Percentiles rank a stretch among this genome's conserved stretches.
Evolutionary conservation across 2,329 filamentous ascomycete genomes (phyloP).

Genomic region (Sporothrix protearum): DNA sequence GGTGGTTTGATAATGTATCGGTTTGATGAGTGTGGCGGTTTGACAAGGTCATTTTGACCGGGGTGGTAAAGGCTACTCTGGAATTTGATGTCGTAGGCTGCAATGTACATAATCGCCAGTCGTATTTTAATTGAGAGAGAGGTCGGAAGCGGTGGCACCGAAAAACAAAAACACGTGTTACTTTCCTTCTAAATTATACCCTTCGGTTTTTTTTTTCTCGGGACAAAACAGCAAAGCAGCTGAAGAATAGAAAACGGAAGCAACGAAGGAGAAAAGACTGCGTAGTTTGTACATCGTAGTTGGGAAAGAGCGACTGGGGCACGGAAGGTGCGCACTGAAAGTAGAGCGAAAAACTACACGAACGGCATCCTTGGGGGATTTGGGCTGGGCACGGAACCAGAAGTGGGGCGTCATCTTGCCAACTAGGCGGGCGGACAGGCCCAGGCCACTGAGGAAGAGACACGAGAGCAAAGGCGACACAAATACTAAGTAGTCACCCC

Average conservation of each 20-base stretch:
- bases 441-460: neutral
- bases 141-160: neutral
- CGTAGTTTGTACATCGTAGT: too few relatives aligned
- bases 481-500: neutral
- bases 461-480: neutral
- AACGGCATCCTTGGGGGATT: conserved; percentile 11
- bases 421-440: neutral
- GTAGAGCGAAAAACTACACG: neutral
- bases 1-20: conserved; percentile 12
- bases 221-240: neutral
- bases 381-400: conserved; percentile 22
- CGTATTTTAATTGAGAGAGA: neutral
- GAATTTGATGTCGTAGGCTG: neutral
- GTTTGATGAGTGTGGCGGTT: conserved; percentile 19
- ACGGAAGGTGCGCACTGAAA: neutral
- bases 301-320: neutral
- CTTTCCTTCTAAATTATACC: neutral
- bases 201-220: neutral
- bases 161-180: neutral
- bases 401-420: conserved; percentile 21
- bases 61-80: neutral
- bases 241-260: neutral
- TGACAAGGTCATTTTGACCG: conserved; percentile 16
- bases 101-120: neutral
- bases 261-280: neutral